Evolutionary conservation across 75 land plant species (phyloP), one percentile per base, ranked within the genome.

Genomic region (Sequoia sempervirens): DNA sequence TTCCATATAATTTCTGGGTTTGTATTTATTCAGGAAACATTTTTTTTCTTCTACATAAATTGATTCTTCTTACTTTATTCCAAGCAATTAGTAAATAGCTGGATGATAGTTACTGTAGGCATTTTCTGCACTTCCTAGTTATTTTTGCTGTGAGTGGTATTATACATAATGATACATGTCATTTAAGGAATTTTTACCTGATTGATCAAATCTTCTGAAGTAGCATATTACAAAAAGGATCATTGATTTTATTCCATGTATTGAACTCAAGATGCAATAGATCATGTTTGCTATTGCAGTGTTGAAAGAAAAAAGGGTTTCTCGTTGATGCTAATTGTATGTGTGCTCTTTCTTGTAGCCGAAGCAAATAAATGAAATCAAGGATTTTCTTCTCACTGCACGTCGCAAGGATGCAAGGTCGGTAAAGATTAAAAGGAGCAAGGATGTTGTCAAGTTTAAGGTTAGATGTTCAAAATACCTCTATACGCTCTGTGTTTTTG

Each of bases 341-440:
- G 76, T 72, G 37, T 18, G 61, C 17, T 38, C 17, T 20, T 2
- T 73, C 40, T 38, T 76, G 79, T 82, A 93, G 97, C 92, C 97
- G 74, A 95, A 95, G 91, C 95, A 95, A 75, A 95, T 95, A 45
- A 93, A 93, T 54, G 97, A 95, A 88, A 95, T 95, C 89, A 95
- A 95, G 88, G 97, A 95, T 75, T 95, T 95, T 91, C 93, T 95
- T 75, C 94, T 93, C 46, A 95, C 97, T 40, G 97, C 94, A 40
- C 88, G 97, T 83, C 91, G 97, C 89, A 95, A 95, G 84, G 97
- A 95, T 87, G 97, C 97, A 9, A 87, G 91, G 32, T 93, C 93
- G n/a, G 96, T 95, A 79, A 95, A 91, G 84, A 95, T 95, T 79
- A 94, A 94, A 88, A 88, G 89, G 85, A 88, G 92, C 89, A 95